Evolutionary conservation across 2,329 filamentous ascomycete genomes (phyloP).

Genomic region (Colletotrichum chlorophyti): DNA sequence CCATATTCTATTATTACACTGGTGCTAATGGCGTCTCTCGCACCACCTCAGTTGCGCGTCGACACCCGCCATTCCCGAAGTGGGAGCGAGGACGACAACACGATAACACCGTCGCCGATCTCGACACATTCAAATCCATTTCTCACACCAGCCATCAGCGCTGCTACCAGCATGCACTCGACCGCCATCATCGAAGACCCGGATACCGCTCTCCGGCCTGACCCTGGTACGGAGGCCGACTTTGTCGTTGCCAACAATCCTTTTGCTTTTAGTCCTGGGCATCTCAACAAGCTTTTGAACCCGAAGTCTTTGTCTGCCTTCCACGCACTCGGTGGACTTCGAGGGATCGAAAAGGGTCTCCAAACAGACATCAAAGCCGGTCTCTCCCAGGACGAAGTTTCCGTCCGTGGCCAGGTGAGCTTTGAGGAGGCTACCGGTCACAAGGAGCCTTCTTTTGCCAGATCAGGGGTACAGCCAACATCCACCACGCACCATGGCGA

Average conservation of each 20-base stretch:
- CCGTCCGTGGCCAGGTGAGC: conserved; percentile 65
- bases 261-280: conserved; percentile 77
- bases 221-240: conserved; percentile 74
- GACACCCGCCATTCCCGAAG: conserved; percentile 21
- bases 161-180: conserved; percentile 28
- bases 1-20: not conserved
- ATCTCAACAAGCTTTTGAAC: conserved; percentile 76
- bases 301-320: conserved; percentile 77
- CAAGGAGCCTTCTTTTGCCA: conserved; percentile 17
- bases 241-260: conserved; percentile 77
- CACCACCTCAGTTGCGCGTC: conserved; percentile 28
- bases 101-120: conserved; percentile 27
- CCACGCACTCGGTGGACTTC: conserved; percentile 72
- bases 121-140: conserved; percentile 35
- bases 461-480: conserved; percentile 3
- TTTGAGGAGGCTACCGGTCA: conserved; percentile 69
- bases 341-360: conserved; percentile 73
- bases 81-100: conserved; percentile 24
- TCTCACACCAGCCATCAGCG: conserved; percentile 32
- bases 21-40: conserved; percentile 28
- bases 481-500: conserved; percentile 2
- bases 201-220: conserved; percentile 67
- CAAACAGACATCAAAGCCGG: conserved; percentile 69
- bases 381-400: conserved; percentile 71
- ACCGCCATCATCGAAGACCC: conserved; percentile 31